Evolutionary conservation across 2,329 filamentous ascomycete species (phyloP), one percentile per base, ranked within the genome.

Genomic region (Spiromastix sp.): DNA sequence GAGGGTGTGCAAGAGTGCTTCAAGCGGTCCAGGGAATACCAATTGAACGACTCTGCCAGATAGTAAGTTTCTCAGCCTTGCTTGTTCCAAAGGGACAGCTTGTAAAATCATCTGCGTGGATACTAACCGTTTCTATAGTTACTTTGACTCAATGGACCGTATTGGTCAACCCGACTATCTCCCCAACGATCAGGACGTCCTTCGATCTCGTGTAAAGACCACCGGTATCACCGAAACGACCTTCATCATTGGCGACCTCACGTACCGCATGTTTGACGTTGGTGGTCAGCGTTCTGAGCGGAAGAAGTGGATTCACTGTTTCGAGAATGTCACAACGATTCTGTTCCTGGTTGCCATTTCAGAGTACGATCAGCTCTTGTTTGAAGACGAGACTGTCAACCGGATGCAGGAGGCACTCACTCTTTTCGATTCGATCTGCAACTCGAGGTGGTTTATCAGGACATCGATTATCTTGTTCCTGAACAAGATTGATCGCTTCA

Each of bases 251-350:
- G 86, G 85, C 47, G 84, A 94, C 53, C 70, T 95, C 46, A 94
- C 86, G 39, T 95, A 94, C 69, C 79, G 86, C 48, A 94, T 95
- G 87, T 94, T 94, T 64, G 87, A 95, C 54, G 87, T 95, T 30
- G 87, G 87, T 72, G 89, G 87, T 46, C 87, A 94, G 65, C 77
- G 87, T 59, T 94, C 85, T 5, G 87, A 95, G 66, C 80, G 87
- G 59, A 95, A 95, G 81, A 95, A 95, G 77, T 95, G 87, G 87
- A 95, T 95, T 51, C 87, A 95, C 69, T 94, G 87, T 68, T 95
- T 95, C 64, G 87, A 95, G 69, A 94, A 95, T 52, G 87, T 95
- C 54, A 94, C 86, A 6, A 93, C 87, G 7, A 93, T 95, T 50
- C 81, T 95, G 25, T 95, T 95, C 78, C 68, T 94, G 37, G 89